A percentile compares a stretch with the other conserved stretches of the same genome.
Conservation (phyloP, 1,284 basidiomycete genomes). For the Cutaneotrichosporon sp. region DNA sequence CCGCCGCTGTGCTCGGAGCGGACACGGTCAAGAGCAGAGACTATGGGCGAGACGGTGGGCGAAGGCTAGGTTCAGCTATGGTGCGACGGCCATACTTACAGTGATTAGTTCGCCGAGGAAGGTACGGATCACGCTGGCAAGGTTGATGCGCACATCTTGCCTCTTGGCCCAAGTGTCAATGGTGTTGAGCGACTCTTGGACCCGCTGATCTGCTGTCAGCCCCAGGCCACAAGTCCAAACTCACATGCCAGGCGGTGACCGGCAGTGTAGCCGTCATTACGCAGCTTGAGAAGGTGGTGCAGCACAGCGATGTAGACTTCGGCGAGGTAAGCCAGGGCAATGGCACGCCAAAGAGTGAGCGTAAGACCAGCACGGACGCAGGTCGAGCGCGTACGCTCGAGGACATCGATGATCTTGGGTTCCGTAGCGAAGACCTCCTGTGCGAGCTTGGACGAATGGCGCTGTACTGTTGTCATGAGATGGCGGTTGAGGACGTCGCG, state of each 20-base stretch:
- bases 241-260: constrained; percentile 5
- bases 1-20: constrained; percentile 4
- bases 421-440: constrained; percentile 6
- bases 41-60: constrained; percentile 5
- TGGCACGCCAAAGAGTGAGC: constrained; percentile 4
- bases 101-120: constrained; percentile 7
- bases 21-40: constrained; percentile 10
- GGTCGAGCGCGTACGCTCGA: constrained; percentile 5
- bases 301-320: constrained; percentile 9
- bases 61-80: constrained; percentile 1
- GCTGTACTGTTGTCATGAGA: constrained; percentile 4
- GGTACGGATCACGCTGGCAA: constrained; percentile 8
- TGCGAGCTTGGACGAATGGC: constrained; percentile 6
- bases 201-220: constrained; percentile 2
- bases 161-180: constrained; percentile 4
- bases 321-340: constrained; percentile 5
- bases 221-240: background rate
- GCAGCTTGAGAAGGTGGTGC: constrained; percentile 9
- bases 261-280: constrained; percentile 2
- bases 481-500: constrained; percentile 8
- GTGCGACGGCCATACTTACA: background rate
- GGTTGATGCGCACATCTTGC: constrained; percentile 4
- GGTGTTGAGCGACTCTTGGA: constrained; percentile 4
- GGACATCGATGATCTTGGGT: background rate
- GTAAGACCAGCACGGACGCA: constrained; percentile 5